phyloP scores from a whole-genome alignment of 106 monocot genomes.

The Acorus gramineus region DNA sequence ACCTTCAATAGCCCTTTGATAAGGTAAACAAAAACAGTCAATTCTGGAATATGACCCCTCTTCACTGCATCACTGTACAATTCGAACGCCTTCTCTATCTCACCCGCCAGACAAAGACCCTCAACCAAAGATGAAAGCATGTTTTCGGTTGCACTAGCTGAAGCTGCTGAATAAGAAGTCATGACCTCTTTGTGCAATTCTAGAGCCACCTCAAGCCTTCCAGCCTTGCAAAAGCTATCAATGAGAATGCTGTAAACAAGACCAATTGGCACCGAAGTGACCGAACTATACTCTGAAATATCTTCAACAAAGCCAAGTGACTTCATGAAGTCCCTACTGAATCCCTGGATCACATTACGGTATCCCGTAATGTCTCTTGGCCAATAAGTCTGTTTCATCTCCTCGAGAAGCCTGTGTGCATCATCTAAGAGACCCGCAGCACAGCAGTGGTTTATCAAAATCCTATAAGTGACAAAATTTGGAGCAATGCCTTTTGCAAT shows the following conservation, averaged over 20 bases:
- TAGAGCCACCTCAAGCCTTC: conserved; percentile 64
- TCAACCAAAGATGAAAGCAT: conserved; percentile 63
- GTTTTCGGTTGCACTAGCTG: conserved; percentile 10
- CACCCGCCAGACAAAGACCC: conserved; percentile 57
- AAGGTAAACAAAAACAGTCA: conserved; percentile 43
- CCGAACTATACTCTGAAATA: conserved; percentile 24
- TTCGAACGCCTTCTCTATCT: conserved; percentile 66
- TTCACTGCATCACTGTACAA: conserved; percentile 54
- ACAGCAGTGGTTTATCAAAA: conserved; percentile 90
- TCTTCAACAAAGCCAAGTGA: conserved; percentile 76
- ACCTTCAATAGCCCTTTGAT: conserved; percentile 69
- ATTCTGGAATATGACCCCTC: conserved; percentile 54
- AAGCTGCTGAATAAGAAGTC: conserved; percentile 9
- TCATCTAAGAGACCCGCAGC: conserved; percentile 73
- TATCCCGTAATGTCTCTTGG: conserved; percentile 40
- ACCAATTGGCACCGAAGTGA: conserved; percentile 29
- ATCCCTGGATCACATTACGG: conserved; percentile 62
- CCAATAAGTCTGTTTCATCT: conserved; percentile 95
- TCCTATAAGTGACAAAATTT: conserved; percentile 80
- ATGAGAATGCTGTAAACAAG: conserved; percentile 72
- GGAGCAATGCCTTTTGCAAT: conserved; percentile 67
- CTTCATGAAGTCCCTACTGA: conserved; percentile 65
- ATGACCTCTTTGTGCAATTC: conserved; percentile 70
- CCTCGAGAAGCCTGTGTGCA: conserved; percentile 60
- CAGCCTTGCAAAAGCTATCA: conserved; percentile 53